Base-by-base conservation (phyloP, 108 stramenopile species). In the Chaetoceros tenuissimus region DNA sequence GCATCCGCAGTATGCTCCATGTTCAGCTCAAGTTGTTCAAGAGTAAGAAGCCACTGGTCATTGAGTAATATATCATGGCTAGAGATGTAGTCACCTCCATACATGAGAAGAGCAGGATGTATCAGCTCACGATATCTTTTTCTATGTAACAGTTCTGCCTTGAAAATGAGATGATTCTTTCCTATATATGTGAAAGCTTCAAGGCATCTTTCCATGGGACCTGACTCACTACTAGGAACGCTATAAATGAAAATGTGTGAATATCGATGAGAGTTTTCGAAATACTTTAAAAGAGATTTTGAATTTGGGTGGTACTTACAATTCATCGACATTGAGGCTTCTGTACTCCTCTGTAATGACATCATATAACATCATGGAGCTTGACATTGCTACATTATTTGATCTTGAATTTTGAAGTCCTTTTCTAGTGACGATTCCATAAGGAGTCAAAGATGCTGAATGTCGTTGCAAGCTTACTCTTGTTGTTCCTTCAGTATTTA, bases 401-500 rank as follows among this genome's bases (percentile, higher is more conserved):
- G 8, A 10, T 10, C 8, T 5, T 5, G 5, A 40, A 10, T 40
- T 13, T 5, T 40, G 8, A 40, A 40, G 5, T 40, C 34, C 34
- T 5, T 13, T 13, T 10, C 5, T 10, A 10, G 13, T 10, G 13
- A 40, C 13, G 5, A 40, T 10, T 40, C 34, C 34, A 13, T 40
- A 40, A 40, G 34, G 34, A 40, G 34, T 40, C 8, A 40, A 13
- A 40, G 34, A 40, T n/a, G n/a, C n/a, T 13, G 34, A 40, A 5
- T 10, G 8, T 40, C 34, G 34, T 5, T 13, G 8, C 8, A 10
- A 40, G 5, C 13, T 40, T 5, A 40, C 13, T 13, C 13, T 40
- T 40, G 8, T 40, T 40, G 5, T 40, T 13, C 5, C 5, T 13
- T 40, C 27, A n/a, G 24, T 20, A 34, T 56, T 71, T 20, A 71